Evolutionary conservation across 2,329 filamentous ascomycete genomes (phyloP), one percentile per base, ranked within the genome.

Genomic region (Cordyceps tenuipes): DNA sequence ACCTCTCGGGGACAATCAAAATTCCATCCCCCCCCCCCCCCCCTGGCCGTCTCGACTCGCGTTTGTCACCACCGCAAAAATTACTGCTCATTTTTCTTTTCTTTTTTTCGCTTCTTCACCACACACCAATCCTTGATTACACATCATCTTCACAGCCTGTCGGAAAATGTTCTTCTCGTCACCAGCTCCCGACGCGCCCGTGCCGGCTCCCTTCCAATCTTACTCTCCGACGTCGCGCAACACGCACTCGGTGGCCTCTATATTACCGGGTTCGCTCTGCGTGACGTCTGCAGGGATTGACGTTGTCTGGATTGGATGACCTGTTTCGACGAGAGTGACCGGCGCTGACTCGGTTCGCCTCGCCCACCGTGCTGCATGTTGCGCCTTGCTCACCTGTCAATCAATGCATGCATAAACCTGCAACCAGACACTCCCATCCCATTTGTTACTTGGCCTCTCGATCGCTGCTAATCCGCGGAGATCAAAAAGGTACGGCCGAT

Each of bases 181-280:
- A 34, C 13, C 12, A n/a, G 26, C 41, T 7, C 19, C 39, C 7
- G 15, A 43, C 12, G 43, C 19, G n/a, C 39, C 51, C 15, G 19
- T 39, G 21, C 41, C 39, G 10, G 34, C 31, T 57, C 46, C 41
- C 54, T 57, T 49, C 44, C 34, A 57, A 57, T 57, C 29, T 57
- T 46, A 36, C 54, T 50, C 51, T 51, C 43, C 44, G 46, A 57
- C 34, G 54, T 48, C 54, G 46, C 54, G 44, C 54, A 39, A 57
- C 17, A 21, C 34, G 13, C 34, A 7, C 12, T 19, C 3, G 23
- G 51, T 13, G 21, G 21, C 19, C 39, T 57, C 41, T 41, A 49
- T 31, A 49, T 41, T 46, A 44, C 43, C 13, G 26, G 3, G 36
- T 21, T 56, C 41, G 26, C 29, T 46, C 39, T 43, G 39, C 15